Percentiles rank a stretch among this genome's conserved stretches.
Conservation (phyloP, 305 asterid genomes). For the Vinca major region DNA sequence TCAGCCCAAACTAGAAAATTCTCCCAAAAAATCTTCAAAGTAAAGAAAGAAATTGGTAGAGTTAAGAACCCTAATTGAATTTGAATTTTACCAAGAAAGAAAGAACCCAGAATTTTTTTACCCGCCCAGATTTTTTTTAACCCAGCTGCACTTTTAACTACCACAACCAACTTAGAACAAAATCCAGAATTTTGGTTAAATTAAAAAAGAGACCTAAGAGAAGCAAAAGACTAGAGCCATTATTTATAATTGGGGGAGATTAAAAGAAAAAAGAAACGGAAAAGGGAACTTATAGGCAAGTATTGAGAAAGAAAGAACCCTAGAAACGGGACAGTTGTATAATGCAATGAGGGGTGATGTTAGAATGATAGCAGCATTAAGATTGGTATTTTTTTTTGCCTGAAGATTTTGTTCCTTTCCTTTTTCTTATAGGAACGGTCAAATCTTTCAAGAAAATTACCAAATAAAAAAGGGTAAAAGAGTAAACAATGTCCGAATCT, state of each 20-base stretch:
- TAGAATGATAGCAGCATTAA: background rate
- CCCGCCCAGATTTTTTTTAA: background rate
- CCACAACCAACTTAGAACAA: background rate
- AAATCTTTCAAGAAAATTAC: background rate
- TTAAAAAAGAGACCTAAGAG: background rate
- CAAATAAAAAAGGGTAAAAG: too few relatives aligned
- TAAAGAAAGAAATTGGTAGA: background rate
- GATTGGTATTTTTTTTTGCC: background rate
- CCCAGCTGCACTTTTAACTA: background rate
- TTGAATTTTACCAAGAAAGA: too few relatives aligned
- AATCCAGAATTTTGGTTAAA: background rate
- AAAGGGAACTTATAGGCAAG: background rate
- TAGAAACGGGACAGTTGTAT: background rate
- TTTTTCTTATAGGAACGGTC: background rate
- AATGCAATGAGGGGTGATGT: background rate
- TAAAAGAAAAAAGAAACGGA: background rate
- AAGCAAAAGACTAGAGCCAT: background rate
- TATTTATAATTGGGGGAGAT: background rate
- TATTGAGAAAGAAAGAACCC: constrained; percentile 3
- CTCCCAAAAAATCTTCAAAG: background rate
- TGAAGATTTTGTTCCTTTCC: background rate
- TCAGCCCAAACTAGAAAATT: background rate
- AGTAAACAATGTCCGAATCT: too few relatives aligned
- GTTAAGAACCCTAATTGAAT: constrained; percentile 10
- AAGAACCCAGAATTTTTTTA: background rate